Base-by-base conservation (phyloP, 805 yeast genomes). In the Zygosaccharomyces pseudorouxii region DNA sequence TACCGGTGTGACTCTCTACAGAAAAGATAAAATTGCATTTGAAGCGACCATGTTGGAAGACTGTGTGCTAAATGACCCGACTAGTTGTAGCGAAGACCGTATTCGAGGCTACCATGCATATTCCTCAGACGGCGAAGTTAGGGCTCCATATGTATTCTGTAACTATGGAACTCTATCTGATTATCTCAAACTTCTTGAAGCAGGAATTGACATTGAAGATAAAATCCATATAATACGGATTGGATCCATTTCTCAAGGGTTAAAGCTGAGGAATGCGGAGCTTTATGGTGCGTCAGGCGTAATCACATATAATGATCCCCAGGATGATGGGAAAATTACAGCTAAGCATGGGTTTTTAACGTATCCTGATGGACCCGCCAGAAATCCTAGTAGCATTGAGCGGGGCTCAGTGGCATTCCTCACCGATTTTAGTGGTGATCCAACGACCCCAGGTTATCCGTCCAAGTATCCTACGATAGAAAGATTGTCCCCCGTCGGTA, bases 401-500 rank as follows among this genome's bases (percentile, higher is more conserved):
- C 72, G 86, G 59, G 84, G 81, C 2, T 75, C 86, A 7, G 82
- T 78, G 0, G 79, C 74, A 50, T 80, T 71, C 52, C 71, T 81
- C 48, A 75, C 80, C 3, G 78, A 77, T 28, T 72, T 73, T 44
- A 88, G 89, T 0, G 90, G 90, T 10, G 92, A 84, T 60, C 90
- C 90, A 30, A 81, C 89, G 0, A 82, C 89, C 2, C 87, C 88
- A 6, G 88, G 87, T 3, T 79, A 78, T 68, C 76, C 87, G 1
- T 78, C 86, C 19, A 76, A 75, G 27, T 53, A 51, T 11, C 60
- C 60, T 6, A 60, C 71, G 37, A 65, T 70, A 31, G 73, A 68
- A 49, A 59, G 79, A 41, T 50, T 63, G 3, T 62, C 72, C 16
- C 77, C 81, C 0, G 57, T 62, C 16, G 69, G 66, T 5, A 69